A percentile compares a stretch with the other conserved stretches of the same genome.
phyloP scores from a whole-genome alignment of 805 yeast species.

The Barnettozyma wickerhamii region DNA sequence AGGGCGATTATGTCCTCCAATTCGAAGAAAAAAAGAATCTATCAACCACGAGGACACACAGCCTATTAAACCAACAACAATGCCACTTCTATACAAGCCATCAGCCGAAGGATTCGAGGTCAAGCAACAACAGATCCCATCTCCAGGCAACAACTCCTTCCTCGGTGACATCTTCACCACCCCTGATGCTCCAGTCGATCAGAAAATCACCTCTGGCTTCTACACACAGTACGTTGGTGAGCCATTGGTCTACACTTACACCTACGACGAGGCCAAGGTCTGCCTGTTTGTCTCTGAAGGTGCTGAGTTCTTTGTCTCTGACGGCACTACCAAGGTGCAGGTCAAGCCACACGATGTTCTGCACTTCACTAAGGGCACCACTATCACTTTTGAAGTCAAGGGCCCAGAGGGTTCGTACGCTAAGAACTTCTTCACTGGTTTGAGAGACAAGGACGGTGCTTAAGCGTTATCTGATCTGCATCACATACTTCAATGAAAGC shows the following conservation, averaged over 20 bases:
- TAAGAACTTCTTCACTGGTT: constrained; percentile 58
- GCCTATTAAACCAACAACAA: constrained; percentile 2
- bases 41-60: too few relatives aligned
- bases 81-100: constrained; percentile 44
- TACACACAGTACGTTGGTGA: constrained; percentile 66
- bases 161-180: constrained; percentile 62
- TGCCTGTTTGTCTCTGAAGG: constrained; percentile 65
- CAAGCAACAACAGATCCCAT: constrained; percentile 55
- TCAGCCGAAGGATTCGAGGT: constrained; percentile 46
- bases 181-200: constrained; percentile 55
- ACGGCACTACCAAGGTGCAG: constrained; percentile 55
- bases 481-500: background rate
- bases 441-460: constrained; percentile 44
- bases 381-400: constrained; percentile 58
- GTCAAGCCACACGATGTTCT: constrained; percentile 64
- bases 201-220: constrained; percentile 64
- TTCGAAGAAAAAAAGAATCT: too few relatives aligned
- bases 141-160: constrained; percentile 66
- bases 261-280: constrained; percentile 68
- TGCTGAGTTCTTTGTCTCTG: constrained; percentile 46
- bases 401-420: constrained; percentile 47
- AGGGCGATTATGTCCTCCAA: too few relatives aligned
- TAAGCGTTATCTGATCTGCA: constrained; percentile 7
- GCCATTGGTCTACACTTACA: constrained; percentile 62
- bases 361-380: constrained; percentile 63